A percentile compares a stretch with the other conserved stretches of the same genome.
Evolutionary conservation across 306 rosid species (phyloP).

Genomic region (Sophora flavescens): DNA sequence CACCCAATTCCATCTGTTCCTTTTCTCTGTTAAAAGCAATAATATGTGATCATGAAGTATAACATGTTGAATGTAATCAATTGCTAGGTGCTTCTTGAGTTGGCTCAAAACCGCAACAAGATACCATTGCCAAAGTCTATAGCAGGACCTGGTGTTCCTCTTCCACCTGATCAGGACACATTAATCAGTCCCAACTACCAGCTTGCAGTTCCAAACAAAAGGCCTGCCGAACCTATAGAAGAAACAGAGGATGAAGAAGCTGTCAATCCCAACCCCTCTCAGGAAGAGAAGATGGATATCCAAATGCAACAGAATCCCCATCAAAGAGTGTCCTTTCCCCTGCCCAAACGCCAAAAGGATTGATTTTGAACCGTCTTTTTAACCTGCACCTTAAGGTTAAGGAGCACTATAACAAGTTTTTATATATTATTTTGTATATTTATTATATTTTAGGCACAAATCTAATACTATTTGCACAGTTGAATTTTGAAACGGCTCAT

Average conservation of each 20-base stretch:
- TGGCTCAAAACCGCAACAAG: conserved; percentile 83
- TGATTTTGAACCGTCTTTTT: neutral
- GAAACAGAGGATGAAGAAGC: conserved; percentile 81
- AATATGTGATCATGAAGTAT: conserved; percentile 8
- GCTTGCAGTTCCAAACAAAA: conserved; percentile 77
- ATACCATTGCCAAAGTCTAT: conserved; percentile 75
- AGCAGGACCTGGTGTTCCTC: conserved; percentile 73
- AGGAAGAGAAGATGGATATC: conserved; percentile 65
- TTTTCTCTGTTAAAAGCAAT: neutral
- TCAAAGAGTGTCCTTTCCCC: conserved; percentile 83
- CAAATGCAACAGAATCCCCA: conserved; percentile 64
- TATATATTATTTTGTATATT: neutral
- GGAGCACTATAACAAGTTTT: neutral
- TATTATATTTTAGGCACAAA: neutral
- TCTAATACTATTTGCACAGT: no score
- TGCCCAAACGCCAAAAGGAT: conserved; percentile 66
- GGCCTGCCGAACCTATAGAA: conserved; percentile 65
- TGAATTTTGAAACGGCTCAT: neutral
- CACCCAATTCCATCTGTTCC: neutral
- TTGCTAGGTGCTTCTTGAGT: conserved; percentile 76
- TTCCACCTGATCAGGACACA: conserved; percentile 87
- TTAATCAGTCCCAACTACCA: conserved; percentile 83
- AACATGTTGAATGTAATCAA: conserved; percentile 31
- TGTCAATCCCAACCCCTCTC: conserved; percentile 58
- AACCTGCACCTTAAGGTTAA: neutral